Percentiles rank a stretch among this genome's conserved stretches.
phyloP scores from a whole-genome alignment of 2,329 filamentous ascomycete genomes.

The Fonsecaea monophora region DNA sequence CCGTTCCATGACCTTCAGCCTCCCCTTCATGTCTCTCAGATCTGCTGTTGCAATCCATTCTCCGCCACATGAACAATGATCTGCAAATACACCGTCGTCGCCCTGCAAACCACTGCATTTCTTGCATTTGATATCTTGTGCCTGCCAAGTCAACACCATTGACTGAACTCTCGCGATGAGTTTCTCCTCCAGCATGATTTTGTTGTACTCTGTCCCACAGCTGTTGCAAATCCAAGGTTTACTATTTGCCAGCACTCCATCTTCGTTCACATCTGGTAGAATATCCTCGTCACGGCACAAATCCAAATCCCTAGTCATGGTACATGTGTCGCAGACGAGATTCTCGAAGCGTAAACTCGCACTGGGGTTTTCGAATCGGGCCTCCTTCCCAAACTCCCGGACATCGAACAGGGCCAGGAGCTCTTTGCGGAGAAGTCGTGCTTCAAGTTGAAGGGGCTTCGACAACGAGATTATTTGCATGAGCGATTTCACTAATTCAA shows the following conservation, averaged over 20 bases:
- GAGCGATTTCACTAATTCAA: constrained; percentile 90
- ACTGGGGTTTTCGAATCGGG: constrained; percentile 85
- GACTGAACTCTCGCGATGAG: constrained; percentile 79
- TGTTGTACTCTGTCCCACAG: constrained; percentile 77
- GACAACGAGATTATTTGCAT: constrained; percentile 93
- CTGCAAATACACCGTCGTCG: constrained; percentile 82
- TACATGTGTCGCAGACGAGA: constrained; percentile 88
- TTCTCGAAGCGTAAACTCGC: constrained; percentile 75
- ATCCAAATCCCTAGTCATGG: constrained; percentile 85
- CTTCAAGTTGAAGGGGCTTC: constrained; percentile 70
- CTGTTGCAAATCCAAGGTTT: constrained; percentile 76
- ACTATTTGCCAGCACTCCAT: constrained; percentile 42
- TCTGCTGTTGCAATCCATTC: constrained; percentile 78
- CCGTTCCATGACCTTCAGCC: constrained; percentile 71
- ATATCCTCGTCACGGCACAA: constrained; percentile 89
- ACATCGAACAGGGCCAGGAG: constrained; percentile 90
- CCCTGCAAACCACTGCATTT: constrained; percentile 68
- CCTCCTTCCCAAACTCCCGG: constrained; percentile 88
- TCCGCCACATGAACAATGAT: constrained; percentile 92
- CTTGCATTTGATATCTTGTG: constrained; percentile 87
- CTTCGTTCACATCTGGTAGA: constrained; percentile 59
- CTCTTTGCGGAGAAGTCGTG: constrained; percentile 85
- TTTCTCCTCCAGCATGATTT: constrained; percentile 81
- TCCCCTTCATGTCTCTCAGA: constrained; percentile 68
- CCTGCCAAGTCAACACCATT: constrained; percentile 78